Evolutionary conservation across 768 basidiomycete genomes (phyloP), one percentile per base, ranked within the genome.

Genomic region (Russula virescens): DNA sequence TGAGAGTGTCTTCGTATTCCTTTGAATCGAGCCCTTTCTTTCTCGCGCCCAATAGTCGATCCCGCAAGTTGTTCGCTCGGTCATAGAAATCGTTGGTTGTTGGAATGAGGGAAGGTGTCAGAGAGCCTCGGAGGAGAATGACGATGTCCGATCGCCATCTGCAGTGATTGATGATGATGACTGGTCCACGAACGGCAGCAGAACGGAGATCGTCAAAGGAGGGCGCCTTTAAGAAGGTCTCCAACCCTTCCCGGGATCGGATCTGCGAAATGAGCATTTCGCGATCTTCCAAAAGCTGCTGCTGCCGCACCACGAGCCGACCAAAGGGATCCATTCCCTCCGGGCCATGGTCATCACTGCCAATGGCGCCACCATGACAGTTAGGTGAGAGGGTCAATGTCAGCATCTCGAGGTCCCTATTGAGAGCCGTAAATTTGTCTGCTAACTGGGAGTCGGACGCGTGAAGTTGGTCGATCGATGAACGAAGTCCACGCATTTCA

Each of bases 1-100:
- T 2, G 9, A 63, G 23, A 8, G 43, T 28, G 0, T 18, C 18
- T 0, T 35, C 54, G 31, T 61, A 49, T 38, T 55, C 26, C 10
- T 7, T 8, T 14, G 50, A 52, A 2, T 60, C 51, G 8, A 59
- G 49, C 9, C 49, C 58, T 11, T 14, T 25, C 1, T 43, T 31
- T 23, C 28, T 38, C 9, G 40, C 28, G 5, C 14, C n/a, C 14
- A 59, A n/a, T 28, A 59, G 9, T 2, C 18, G 13, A 43, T 51
- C 26, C 8, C 19, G 38, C 14, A 84, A 70, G 81, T 73, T 18
- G 73, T 80, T 26, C 78, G 82, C 74, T 14, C 25, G 53, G 13
- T 5, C 38, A 42, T 26, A 42, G 13, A 54, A 54, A 26, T 19
- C 40, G 40, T 84, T 76, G 72, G 84, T 81, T 31, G 83, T 84